Evolutionary conservation across 2,329 filamentous ascomycete genomes (phyloP), one percentile per base, ranked within the genome.

Genomic region (Endothia cerciana): DNA sequence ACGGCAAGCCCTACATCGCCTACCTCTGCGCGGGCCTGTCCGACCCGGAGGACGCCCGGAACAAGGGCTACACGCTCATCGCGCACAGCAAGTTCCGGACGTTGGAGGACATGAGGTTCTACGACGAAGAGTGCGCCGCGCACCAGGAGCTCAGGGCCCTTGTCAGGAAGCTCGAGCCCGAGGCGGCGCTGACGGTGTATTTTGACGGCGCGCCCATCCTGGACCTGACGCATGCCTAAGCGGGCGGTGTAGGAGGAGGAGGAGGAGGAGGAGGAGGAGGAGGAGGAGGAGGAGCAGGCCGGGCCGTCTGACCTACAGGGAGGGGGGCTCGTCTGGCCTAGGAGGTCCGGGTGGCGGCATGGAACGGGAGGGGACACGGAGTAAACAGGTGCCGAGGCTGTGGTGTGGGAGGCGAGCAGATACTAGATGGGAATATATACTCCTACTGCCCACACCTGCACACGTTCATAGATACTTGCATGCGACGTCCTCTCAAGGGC

Each of bases 1-100:
- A 91, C 71, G 89, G 88, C 68, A 87, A 90, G 74, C 87, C 87
- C 1, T 93, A 92, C 75, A 90, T 93, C 70, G 76, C 87, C 55
- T 81, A 82, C 65, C 79, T 86, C 70, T 69, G 79, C 76, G 87
- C 85, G 17, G 85, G 85, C 40, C 30, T 64, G n/a, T 75, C 79
- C 28, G 81, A 84, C 10, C 77, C 86, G 68, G 80, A 83, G 10
- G 87, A 91, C 71, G 79, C 83, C 22, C 85, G 89, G 38, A 83
- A 81, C 70, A 85, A 89, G 75, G 90, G 89, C 53, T 91, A 83
- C 79, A 91, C 87, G 8, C 72, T 92, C 62, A 82, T 86, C 19
- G 85, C 85, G 59, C 85, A 87, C 74, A 87, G 84, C 49, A 84
- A 85, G 57, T 92, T 92, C 73, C 82, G 83, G 56, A 88, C 78